phyloP scores from a whole-genome alignment of 495 filamentous ascomycete species.

The Xylaria grammica region DNA sequence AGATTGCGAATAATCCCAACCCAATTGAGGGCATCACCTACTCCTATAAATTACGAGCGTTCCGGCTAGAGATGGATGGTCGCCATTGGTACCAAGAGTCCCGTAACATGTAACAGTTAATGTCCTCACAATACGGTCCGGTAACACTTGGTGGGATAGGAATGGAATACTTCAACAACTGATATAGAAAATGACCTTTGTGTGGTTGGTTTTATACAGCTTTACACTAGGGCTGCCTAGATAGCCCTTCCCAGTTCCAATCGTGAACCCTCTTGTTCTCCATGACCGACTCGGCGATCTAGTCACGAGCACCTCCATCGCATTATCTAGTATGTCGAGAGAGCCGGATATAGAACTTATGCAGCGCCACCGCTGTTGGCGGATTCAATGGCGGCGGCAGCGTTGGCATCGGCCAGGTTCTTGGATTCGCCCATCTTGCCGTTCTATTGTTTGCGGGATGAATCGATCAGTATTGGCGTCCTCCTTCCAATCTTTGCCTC shows the following conservation, averaged over 20 bases:
- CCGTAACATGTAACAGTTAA: background rate
- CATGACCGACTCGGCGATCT: constrained; percentile 15
- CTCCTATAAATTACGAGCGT: background rate
- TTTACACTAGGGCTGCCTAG: constrained; percentile 30
- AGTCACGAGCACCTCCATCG: constrained; percentile 21
- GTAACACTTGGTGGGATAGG: background rate
- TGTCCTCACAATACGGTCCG: background rate
- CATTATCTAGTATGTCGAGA: constrained; percentile 20
- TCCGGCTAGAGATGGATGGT: background rate
- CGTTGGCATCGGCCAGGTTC: constrained; percentile 75
- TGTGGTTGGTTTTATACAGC: constrained; percentile 37
- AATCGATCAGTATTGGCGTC: constrained; percentile 31
- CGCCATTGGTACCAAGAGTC: background rate
- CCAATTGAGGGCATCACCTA: background rate
- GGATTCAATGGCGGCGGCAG: constrained; percentile 59
- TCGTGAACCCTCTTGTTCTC: constrained; percentile 1
- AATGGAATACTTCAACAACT: constrained; percentile 2
- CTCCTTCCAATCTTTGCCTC: constrained; percentile 1
- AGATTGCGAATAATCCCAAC: background rate
- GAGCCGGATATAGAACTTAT: constrained; percentile 23
- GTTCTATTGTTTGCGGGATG: constrained; percentile 62
- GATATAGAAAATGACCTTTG: constrained; percentile 18
- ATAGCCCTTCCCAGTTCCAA: constrained; percentile 19
- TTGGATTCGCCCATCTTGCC: constrained; percentile 93
- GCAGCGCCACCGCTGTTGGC: constrained; percentile 35